These are phyloP conservation scores for Russula virescens DNA, from an alignment of 768 basidiomycete species.

Conservation along the genomic window DNA sequence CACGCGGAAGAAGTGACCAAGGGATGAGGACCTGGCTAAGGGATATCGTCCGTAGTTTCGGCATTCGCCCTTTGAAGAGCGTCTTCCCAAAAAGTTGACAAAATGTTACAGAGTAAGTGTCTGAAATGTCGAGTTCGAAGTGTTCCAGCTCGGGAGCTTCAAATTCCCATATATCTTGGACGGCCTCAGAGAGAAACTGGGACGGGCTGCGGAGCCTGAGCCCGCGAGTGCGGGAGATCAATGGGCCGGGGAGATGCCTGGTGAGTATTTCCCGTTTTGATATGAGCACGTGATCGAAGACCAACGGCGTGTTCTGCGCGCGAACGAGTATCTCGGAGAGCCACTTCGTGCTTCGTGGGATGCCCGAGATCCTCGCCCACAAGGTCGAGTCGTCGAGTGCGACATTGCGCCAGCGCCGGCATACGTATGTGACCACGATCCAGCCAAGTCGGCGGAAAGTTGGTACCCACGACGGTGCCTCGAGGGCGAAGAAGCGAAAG, in stretches of 20 bases:
- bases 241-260: too few relatives aligned
- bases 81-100: not conserved
- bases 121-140: constrained; percentile 2
- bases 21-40: not conserved
- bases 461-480: too few relatives aligned
- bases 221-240: constrained; percentile 4
- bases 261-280: too few relatives aligned
- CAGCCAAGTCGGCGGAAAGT: too few relatives aligned
- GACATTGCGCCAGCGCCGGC: too few relatives aligned
- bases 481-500: too few relatives aligned
- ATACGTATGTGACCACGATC: too few relatives aligned
- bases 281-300: not conserved
- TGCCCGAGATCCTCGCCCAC: too few relatives aligned
- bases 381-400: too few relatives aligned
- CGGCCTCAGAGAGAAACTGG: not conserved
- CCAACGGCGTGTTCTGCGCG: constrained; percentile 1
- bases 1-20: constrained; percentile 2
- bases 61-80: not conserved
- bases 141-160: constrained; percentile 4
- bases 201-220: not conserved
- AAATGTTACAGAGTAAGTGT: not conserved
- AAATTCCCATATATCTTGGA: not conserved
- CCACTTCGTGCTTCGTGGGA: not conserved
- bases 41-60: constrained; percentile 2
- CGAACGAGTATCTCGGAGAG: constrained; percentile 1